These are phyloP conservation scores for Piper longum DNA, from an alignment of 164 flowering plant species.

Conservation along the genomic window DNA sequence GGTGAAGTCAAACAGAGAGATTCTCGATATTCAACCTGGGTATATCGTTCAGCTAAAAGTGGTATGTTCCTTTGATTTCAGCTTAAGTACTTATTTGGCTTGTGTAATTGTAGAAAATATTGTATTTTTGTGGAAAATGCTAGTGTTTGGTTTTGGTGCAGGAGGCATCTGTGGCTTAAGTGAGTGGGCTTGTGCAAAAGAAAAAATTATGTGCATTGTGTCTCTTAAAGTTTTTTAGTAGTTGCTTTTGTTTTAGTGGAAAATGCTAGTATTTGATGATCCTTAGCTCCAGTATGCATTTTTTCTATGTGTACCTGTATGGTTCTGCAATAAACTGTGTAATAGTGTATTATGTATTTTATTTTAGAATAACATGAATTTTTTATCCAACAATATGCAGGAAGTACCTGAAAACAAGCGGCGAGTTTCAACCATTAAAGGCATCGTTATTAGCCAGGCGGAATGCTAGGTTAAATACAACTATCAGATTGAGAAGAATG, in stretches of 20 bases:
- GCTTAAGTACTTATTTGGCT: background rate
- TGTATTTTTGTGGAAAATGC: no score
- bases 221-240: no score
- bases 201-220: no score
- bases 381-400: slow-evolving; percentile 32
- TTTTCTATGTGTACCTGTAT: no score
- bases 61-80: slow-evolving; percentile 29
- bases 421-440: slow-evolving; percentile 58
- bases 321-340: no score
- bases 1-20: slow-evolving; percentile 53
- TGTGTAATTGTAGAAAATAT: background rate
- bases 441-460: slow-evolving; percentile 88
- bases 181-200: no score
- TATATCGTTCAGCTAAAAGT: slow-evolving; percentile 77
- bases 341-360: background rate
- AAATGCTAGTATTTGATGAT: no score
- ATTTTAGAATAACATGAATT: background rate
- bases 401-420: slow-evolving; percentile 96
- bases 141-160: no score
- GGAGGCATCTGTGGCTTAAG: no score
- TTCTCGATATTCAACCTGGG: slow-evolving; percentile 83
- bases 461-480: slow-evolving; percentile 76
- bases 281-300: background rate
- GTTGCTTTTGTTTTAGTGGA: no score
- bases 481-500: slow-evolving; percentile 75